A percentile compares a stretch with the other conserved stretches of the same genome.
phyloP scores from a whole-genome alignment of 768 basidiomycete genomes.

The Obba rivulosa region DNA sequence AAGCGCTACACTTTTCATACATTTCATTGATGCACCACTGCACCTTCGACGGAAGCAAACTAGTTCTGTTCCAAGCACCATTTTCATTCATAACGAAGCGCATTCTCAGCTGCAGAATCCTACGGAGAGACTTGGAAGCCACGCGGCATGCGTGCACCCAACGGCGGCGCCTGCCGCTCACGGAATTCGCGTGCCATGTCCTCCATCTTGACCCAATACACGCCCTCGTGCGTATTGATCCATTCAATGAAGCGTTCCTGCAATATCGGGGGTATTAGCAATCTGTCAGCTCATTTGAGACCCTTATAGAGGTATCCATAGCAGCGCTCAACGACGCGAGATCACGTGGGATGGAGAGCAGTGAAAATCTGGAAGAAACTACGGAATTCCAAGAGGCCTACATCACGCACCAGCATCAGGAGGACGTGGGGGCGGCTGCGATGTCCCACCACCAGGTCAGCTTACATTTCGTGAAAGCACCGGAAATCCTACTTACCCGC shows the following conservation, averaged over 20 bases:
- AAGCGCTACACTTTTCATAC: too few relatives aligned
- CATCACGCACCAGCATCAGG: conserved; percentile 56
- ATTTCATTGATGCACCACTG: neutral
- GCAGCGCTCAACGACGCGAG: neutral
- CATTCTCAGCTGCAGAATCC: neutral
- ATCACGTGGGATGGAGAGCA: neutral
- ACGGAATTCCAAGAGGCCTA: neutral
- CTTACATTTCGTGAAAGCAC: neutral
- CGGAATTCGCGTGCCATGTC: conserved; percentile 64
- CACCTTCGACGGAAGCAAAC: neutral
- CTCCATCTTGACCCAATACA: conserved; percentile 67
- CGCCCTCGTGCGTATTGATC: conserved; percentile 63
- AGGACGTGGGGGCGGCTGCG: conserved; percentile 63
- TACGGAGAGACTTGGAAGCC: conserved; percentile 1
- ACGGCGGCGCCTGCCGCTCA: conserved; percentile 39
- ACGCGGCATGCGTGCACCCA: conserved; percentile 51
- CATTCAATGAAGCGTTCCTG: conserved; percentile 72
- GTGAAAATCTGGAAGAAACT: neutral
- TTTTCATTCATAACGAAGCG: neutral
- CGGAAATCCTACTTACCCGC: conserved; percentile 40
- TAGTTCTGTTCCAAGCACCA: neutral
- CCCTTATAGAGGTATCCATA: neutral
- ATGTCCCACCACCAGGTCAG: neutral
- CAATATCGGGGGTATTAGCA: neutral
- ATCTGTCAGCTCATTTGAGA: neutral